Conservation (phyloP, 108 stramenopile genomes). For the Epipyxis sp. region DNA sequence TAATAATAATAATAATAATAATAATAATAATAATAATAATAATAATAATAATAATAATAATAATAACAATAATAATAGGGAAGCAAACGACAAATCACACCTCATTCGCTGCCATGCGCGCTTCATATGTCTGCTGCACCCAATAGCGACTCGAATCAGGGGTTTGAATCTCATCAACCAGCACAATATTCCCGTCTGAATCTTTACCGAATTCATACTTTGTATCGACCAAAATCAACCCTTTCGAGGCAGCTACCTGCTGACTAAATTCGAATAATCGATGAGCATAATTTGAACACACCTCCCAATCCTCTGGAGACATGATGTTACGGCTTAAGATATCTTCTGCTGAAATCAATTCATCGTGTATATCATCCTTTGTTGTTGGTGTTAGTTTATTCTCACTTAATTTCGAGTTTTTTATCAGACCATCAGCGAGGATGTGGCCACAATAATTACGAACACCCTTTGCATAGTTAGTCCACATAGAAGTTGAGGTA, state of each 20-base stretch:
- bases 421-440: conserved; percentile 86
- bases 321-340: conserved; percentile 78
- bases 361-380: conserved; percentile 93
- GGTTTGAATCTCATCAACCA: conserved; percentile 97
- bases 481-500: conserved; percentile 96
- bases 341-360: conserved; percentile 83
- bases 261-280: conserved; percentile 68
- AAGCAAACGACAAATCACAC: too few species aligned
- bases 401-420: conserved; percentile 77
- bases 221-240: conserved; percentile 95
- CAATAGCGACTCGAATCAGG: conserved; percentile 97
- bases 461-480: conserved; percentile 88
- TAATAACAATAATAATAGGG: too few species aligned
- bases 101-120: conserved; percentile 67
- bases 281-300: conserved; percentile 42
- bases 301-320: conserved; percentile 58
- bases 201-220: conserved; percentile 97
- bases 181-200: conserved; percentile 64
- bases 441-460: conserved; percentile 88
- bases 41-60: too few species aligned
- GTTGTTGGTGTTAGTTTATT: conserved; percentile 92
- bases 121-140: conserved; percentile 79
- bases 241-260: conserved; percentile 70
- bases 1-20: too few species aligned
- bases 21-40: too few species aligned